Conservation (phyloP, 208 protist species). For the Acanthamoeba royreba region DNA sequence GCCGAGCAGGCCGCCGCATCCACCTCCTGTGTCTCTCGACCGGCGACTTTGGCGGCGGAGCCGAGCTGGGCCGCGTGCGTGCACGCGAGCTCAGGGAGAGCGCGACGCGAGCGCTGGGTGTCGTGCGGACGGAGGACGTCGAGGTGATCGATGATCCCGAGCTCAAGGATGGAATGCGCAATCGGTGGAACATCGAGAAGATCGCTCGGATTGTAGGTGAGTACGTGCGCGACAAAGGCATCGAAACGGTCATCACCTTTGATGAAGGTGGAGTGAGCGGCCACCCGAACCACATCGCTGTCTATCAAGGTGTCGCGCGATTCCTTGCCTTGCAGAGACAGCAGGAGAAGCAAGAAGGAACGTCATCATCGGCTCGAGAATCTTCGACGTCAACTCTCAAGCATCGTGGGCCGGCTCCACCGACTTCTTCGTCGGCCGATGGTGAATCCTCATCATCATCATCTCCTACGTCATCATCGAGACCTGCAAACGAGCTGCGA, state of each 20-base stretch:
- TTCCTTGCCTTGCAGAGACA: constrained; percentile 50
- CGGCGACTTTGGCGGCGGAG: constrained; percentile 77
- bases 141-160: constrained; percentile 82
- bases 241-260: constrained; percentile 89
- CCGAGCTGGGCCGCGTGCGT: constrained; percentile 76
- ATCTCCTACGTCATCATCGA: neutral
- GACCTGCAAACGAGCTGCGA: neutral
- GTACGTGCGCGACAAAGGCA: neutral
- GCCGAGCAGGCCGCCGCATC: constrained; percentile 67
- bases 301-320: constrained; percentile 82
- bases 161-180: constrained; percentile 87
- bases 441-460: neutral
- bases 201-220: constrained; percentile 73
- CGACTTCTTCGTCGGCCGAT: neutral
- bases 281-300: constrained; percentile 94
- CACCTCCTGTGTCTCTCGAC: constrained; percentile 93
- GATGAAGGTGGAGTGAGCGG: constrained; percentile 90
- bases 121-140: constrained; percentile 74
- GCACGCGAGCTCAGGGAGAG: constrained; percentile 82
- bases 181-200: constrained; percentile 75
- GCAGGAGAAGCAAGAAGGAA: neutral
- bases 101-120: constrained; percentile 82
- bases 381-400: neutral
- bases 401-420: neutral
- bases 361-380: neutral